These are phyloP conservation scores for Hansenula lynferdii DNA, from an alignment of 1,139 yeast genomes.

Conservation along the genomic window DNA sequence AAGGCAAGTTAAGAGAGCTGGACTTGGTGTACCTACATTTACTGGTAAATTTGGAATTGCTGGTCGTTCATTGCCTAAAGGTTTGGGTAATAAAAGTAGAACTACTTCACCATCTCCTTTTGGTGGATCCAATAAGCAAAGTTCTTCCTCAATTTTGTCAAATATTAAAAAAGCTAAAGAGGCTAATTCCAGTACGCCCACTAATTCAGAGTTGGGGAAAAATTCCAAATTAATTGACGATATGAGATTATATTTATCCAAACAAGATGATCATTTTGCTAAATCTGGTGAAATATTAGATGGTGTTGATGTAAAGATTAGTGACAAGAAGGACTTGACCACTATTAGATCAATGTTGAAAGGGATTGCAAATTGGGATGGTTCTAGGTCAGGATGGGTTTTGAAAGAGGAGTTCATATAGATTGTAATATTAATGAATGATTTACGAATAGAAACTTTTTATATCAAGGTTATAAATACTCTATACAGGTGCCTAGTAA, in stretches of 20 bases:
- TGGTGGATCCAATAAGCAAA: slow-evolving; percentile 2
- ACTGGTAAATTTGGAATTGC: slow-evolving; percentile 90
- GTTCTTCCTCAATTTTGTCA: slow-evolving; percentile 18
- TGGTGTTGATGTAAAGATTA: slow-evolving; percentile 41
- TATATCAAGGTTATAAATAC: background rate
- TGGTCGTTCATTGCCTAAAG: slow-evolving; percentile 39
- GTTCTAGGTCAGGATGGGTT: slow-evolving; percentile 53
- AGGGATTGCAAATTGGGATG: slow-evolving; percentile 68
- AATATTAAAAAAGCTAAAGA: slow-evolving; percentile 17
- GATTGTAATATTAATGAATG: background rate
- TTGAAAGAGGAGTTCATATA: slow-evolving; percentile 49
- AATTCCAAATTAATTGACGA: slow-evolving; percentile 32
- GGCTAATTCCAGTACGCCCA: slow-evolving; percentile 1
- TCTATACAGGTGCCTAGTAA: background rate
- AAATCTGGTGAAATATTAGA: slow-evolving; percentile 55
- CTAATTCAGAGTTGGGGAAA: slow-evolving; percentile 12
- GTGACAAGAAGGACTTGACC: slow-evolving; percentile 53
- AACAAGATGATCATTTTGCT: slow-evolving; percentile 38
- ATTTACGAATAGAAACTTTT: background rate
- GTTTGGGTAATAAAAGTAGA: slow-evolving; percentile 3
- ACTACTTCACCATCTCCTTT: background rate
- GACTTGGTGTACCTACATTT: slow-evolving; percentile 91
- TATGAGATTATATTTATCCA: slow-evolving; percentile 32
- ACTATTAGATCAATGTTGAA: slow-evolving; percentile 64
- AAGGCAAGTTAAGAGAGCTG: slow-evolving; percentile 53